Evolutionary conservation across 73 alveolate species (phyloP).

Genomic region (Uronychia setigera): DNA sequence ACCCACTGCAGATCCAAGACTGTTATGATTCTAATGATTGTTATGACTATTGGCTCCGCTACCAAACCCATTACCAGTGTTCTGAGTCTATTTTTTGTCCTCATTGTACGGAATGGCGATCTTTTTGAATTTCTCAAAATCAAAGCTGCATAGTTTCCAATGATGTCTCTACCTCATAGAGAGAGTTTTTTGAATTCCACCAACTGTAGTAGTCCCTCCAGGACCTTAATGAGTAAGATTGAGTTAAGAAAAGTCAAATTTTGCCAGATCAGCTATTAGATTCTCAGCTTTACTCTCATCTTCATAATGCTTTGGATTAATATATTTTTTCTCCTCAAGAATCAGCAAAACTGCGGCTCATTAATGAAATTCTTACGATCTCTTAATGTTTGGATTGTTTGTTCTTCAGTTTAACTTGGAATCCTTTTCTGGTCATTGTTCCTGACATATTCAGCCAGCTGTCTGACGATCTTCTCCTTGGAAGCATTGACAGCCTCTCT

Average conservation of each 20-base stretch:
- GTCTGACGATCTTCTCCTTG: background rate
- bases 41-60: background rate
- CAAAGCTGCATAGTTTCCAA: background rate
- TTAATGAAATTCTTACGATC: background rate
- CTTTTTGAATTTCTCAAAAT: background rate
- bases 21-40: background rate
- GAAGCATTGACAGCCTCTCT: background rate
- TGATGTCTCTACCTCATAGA: background rate
- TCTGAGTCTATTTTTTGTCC: background rate
- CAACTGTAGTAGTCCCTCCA: no score
- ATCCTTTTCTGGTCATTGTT: background rate
- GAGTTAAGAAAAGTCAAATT: background rate
- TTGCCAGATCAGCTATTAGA: background rate
- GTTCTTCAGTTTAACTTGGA: background rate
- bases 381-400: background rate
- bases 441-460: background rate
- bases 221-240: background rate
- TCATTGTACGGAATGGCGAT: background rate
- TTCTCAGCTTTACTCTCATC: background rate
- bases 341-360: background rate
- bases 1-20: background rate
- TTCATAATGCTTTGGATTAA: background rate
- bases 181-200: background rate
- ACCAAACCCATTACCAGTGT: background rate
- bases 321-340: background rate